Evolutionary conservation across 1,284 basidiomycete genomes (phyloP).

Genomic region (Tausonia pullulans): DNA sequence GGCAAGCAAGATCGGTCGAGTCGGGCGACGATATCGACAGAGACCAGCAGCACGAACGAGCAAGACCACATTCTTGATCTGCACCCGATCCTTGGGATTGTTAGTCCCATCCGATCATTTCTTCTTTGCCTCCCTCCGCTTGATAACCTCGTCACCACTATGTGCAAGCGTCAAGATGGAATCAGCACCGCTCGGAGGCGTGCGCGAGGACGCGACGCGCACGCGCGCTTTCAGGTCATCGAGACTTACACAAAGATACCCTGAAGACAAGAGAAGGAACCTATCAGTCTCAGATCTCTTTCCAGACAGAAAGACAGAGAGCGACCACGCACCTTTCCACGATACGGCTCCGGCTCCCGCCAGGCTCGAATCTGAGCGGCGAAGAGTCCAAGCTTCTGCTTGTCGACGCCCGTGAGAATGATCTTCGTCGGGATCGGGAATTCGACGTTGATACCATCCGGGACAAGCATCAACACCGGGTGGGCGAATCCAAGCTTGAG

Average conservation of each 20-base stretch:
- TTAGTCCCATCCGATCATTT: conserved; percentile 6
- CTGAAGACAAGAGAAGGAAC: neutral
- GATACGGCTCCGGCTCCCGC: conserved; percentile 91
- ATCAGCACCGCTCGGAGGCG: neutral
- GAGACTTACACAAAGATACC: conserved; percentile 15
- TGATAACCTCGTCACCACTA: conserved; percentile 16
- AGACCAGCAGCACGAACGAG: neutral
- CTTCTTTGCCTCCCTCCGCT: conserved; percentile 16
- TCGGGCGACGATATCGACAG: neutral
- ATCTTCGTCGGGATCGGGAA: conserved; percentile 41
- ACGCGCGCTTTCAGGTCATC: too few relatives aligned
- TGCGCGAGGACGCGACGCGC: too few relatives aligned
- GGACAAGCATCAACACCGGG: conserved; percentile 70
- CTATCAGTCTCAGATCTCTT: neutral
- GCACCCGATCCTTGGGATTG: neutral
- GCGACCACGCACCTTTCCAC: conserved; percentile 65
- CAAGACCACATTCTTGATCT: neutral
- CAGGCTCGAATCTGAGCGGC: conserved; percentile 73
- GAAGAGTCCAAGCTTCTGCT: conserved; percentile 64
- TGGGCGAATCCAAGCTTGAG: conserved; percentile 91
- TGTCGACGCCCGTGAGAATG: conserved; percentile 41
- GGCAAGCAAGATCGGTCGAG: neutral
- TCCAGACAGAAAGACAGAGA: neutral
- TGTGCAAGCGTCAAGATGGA: neutral
- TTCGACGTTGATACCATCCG: conserved; percentile 56